phyloP scores from a whole-genome alignment of 2,329 filamentous ascomycete species.

The Cladosporium sp. region DNA sequence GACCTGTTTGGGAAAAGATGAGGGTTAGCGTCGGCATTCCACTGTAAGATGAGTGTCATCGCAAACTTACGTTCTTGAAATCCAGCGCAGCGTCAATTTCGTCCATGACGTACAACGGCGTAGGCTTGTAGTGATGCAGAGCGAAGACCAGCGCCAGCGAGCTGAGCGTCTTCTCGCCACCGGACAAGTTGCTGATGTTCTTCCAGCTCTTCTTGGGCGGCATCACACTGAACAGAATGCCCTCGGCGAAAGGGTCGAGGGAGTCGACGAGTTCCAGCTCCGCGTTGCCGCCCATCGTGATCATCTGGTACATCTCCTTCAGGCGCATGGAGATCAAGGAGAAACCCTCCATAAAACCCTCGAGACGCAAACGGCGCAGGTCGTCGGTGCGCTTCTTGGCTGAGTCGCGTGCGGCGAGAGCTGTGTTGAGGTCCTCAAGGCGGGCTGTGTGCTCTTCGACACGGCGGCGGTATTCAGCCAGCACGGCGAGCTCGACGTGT shows the following conservation, averaged over 20 bases:
- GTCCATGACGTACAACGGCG: conserved; percentile 98
- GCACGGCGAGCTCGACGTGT: conserved; percentile 82
- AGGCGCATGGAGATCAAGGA: conserved; percentile 86
- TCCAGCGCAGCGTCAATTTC: conserved; percentile 98
- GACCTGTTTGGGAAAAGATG: too few species aligned
- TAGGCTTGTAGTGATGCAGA: conserved; percentile 95
- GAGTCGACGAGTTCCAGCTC: conserved; percentile 96
- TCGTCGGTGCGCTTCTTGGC: conserved; percentile 93
- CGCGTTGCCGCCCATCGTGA: conserved; percentile 98
- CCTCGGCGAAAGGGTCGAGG: conserved; percentile 93
- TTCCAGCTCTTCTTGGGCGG: conserved; percentile 99
- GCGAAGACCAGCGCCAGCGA: conserved; percentile 96
- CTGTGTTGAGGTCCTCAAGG: conserved; percentile 76
- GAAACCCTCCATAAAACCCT: conserved; percentile 99
- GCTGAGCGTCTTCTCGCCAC: conserved; percentile 95
- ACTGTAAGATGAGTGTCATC: too few species aligned
- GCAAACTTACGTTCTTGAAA: conserved; percentile 91
- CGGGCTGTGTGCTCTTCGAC: conserved; percentile 78
- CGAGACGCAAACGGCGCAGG: conserved; percentile 80
- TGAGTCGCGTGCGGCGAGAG: conserved; percentile 72
- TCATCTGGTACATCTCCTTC: conserved; percentile 99
- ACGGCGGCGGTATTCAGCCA: conserved; percentile 81
- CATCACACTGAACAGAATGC: conserved; percentile 97
- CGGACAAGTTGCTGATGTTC: conserved; percentile 93
- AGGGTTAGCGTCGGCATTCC: too few species aligned